phyloP scores from a whole-genome alignment of 805 yeast genomes.

The Saccharomyces paradoxus region DNA sequence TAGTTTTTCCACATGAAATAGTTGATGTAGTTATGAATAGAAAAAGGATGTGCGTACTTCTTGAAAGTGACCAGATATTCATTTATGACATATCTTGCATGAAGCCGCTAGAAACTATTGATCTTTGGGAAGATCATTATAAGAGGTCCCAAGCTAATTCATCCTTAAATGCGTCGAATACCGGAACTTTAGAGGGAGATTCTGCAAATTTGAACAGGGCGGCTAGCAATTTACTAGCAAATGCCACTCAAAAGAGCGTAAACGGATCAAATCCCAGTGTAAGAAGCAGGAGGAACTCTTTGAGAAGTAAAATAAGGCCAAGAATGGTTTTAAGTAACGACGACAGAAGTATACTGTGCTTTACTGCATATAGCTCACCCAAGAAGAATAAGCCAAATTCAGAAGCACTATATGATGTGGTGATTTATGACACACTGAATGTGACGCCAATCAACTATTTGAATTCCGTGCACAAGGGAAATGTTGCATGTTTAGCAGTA shows the following conservation, averaged over 20 bases:
- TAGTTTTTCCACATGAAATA: slow-evolving; percentile 74
- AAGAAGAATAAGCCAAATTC: slow-evolving; percentile 36
- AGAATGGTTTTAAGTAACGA: slow-evolving; percentile 25
- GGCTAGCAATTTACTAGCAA: not conserved
- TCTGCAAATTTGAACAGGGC: not conserved
- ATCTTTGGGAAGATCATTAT: slow-evolving; percentile 27
- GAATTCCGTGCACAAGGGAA: slow-evolving; percentile 27
- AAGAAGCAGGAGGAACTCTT: slow-evolving; percentile 9
- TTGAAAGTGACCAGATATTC: slow-evolving; percentile 66
- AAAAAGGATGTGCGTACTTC: slow-evolving; percentile 66
- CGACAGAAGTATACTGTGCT: slow-evolving; percentile 28
- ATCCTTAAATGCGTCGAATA: not conserved
- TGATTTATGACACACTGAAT: slow-evolving; percentile 68
- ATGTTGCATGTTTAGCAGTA: slow-evolving; percentile 32
- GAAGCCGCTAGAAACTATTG: slow-evolving; percentile 67
- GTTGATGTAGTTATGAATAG: slow-evolving; percentile 71
- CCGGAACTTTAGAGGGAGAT: not conserved
- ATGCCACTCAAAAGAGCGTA: not conserved
- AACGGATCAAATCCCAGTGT: slow-evolving; percentile 3
- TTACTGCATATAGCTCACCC: slow-evolving; percentile 19
- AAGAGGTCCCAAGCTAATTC: slow-evolving; percentile 4
- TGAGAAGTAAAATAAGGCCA: slow-evolving; percentile 11
- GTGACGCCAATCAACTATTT: slow-evolving; percentile 58
- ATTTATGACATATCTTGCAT: slow-evolving; percentile 88
- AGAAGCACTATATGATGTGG: slow-evolving; percentile 40